phyloP scores from a whole-genome alignment of 2,329 filamentous ascomycete genomes.

The Phaeosphaeria sp. region DNA sequence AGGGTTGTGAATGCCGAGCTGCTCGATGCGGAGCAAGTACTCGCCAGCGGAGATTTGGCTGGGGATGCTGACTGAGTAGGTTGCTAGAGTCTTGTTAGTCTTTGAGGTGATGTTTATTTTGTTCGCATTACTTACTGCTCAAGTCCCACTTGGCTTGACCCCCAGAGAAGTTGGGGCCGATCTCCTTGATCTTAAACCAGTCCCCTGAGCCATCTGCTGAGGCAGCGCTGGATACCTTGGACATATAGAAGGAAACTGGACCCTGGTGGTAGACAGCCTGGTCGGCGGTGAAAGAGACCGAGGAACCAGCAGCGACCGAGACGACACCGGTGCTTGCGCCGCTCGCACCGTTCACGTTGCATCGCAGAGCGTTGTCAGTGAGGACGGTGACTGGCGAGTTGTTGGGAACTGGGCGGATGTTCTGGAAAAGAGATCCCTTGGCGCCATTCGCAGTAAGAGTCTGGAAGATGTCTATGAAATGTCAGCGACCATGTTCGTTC shows the following conservation, averaged over 20 bases:
- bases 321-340: slow-evolving; percentile 40
- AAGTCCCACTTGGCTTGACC: slow-evolving; percentile 44
- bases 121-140: slow-evolving; percentile 24
- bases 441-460: slow-evolving; percentile 44
- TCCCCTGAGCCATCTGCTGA: slow-evolving; percentile 45
- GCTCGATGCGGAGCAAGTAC: slow-evolving; percentile 58
- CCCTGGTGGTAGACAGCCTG: slow-evolving; percentile 49
- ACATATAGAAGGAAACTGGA: slow-evolving; percentile 47
- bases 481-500: slow-evolving; percentile 9
- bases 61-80: slow-evolving; percentile 50
- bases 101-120: background rate
- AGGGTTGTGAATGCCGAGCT: slow-evolving; percentile 56
- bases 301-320: slow-evolving; percentile 43
- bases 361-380: slow-evolving; percentile 40
- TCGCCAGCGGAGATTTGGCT: slow-evolving; percentile 51
- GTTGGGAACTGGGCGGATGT: slow-evolving; percentile 48
- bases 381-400: slow-evolving; percentile 47
- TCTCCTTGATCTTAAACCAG: slow-evolving; percentile 51
- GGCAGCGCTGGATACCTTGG: slow-evolving; percentile 42
- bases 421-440: slow-evolving; percentile 44
- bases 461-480: slow-evolving; percentile 45
- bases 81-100: slow-evolving; percentile 26
- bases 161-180: slow-evolving; percentile 44
- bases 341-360: slow-evolving; percentile 43
- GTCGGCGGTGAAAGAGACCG: slow-evolving; percentile 45